phyloP scores from a whole-genome alignment of 2,329 filamentous ascomycete genomes.

The Ophiostoma sp. region DNA sequence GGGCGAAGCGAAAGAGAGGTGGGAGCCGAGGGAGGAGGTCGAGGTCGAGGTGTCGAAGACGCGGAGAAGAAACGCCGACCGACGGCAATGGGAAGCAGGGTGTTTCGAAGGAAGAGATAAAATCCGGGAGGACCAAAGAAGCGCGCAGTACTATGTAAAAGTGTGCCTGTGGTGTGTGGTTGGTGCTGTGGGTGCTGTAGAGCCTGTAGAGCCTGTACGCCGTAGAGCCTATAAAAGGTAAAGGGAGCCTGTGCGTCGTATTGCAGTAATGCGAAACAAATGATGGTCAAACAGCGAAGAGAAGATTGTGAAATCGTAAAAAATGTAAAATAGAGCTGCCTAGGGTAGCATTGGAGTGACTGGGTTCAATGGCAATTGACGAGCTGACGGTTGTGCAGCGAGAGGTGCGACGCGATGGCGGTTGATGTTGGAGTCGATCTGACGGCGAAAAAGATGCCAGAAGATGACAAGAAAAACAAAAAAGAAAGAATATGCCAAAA shows the following conservation, averaged over 20 bases:
- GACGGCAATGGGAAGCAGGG: constrained; percentile 2
- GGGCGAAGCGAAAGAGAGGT: constrained; percentile 5
- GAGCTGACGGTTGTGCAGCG: constrained; percentile 10
- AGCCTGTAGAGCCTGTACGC: background rate
- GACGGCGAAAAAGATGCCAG: background rate
- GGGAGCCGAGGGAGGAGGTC: background rate
- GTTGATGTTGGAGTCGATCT: background rate
- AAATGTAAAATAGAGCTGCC: constrained; percentile 8
- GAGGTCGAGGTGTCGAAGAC: background rate
- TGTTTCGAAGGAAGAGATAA: constrained; percentile 17
- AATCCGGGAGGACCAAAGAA: constrained; percentile 5
- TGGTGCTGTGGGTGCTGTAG: background rate
- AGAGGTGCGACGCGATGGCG: constrained; percentile 13
- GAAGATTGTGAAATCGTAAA: background rate
- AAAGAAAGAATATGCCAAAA: background rate
- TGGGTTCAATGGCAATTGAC: constrained; percentile 15
- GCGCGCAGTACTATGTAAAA: constrained; percentile 1
- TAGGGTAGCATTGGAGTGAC: constrained; percentile 19
- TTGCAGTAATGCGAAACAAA: background rate
- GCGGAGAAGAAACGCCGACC: constrained; percentile 12
- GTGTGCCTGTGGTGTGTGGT: background rate
- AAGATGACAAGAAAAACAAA: background rate
- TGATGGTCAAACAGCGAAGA: constrained; percentile 8
- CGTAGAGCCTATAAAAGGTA: background rate
- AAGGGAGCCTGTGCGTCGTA: background rate